Percentiles rank a stretch among this genome's conserved stretches.
Conservation (phyloP, 495 filamentous ascomycete genomes). For the Penicillium subrubescens region DNA sequence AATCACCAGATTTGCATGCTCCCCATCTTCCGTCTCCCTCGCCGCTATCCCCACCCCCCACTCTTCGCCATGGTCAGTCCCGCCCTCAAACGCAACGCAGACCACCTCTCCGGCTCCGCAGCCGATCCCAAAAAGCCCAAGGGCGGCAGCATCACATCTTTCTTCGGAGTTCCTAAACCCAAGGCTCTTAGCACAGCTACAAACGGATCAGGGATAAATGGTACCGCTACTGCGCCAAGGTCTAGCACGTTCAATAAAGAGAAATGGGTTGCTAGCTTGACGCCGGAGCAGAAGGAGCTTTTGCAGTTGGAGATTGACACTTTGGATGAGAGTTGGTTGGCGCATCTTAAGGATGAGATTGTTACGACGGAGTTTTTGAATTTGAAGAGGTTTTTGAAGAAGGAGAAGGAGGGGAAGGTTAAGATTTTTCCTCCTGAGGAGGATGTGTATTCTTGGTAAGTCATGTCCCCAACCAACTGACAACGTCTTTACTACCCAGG, state of each 20-base stretch:
- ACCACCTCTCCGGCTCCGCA: conserved; percentile 30
- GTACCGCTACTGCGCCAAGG: conserved; percentile 11
- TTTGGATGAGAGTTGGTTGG: conserved; percentile 87
- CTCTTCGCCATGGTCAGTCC: conserved; percentile 34
- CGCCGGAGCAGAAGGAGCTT: conserved; percentile 76
- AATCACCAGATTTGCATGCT: too few relatives aligned
- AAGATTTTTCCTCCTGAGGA: conserved; percentile 81
- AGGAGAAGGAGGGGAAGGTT: conserved; percentile 69
- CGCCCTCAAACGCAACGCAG: conserved; percentile 39
- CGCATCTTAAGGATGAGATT: conserved; percentile 81
- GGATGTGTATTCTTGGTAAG: conserved; percentile 94
- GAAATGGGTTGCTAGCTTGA: conserved; percentile 80
- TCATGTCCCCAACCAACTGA: neutral
- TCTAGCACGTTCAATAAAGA: conserved; percentile 76
- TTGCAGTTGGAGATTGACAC: conserved; percentile 89
- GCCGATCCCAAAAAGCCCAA: conserved; percentile 66
- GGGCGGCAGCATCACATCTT: conserved; percentile 63
- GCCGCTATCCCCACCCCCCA: neutral
- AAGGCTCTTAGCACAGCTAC: conserved; percentile 36
- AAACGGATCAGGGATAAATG: conserved; percentile 8
- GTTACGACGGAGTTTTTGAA: conserved; percentile 75
- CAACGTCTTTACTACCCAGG: neutral
- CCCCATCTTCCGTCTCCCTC: neutral
- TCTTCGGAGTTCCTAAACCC: conserved; percentile 60
- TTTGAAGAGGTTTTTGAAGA: conserved; percentile 83